Conservation (phyloP, 176 grass and related monocot species). For the Hyparrhenia diplandra region DNA sequence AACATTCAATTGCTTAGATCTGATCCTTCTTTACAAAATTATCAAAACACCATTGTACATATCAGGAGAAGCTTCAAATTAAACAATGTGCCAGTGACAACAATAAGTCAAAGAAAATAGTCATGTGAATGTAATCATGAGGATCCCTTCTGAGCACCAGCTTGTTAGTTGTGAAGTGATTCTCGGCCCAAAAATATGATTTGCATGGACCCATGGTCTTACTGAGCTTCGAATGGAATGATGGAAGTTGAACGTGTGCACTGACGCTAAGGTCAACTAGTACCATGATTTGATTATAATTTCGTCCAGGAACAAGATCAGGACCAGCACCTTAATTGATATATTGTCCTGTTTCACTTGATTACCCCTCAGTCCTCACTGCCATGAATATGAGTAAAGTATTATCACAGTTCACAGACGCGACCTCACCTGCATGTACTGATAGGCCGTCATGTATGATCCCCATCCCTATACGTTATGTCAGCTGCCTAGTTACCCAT, state of each 20-base stretch:
- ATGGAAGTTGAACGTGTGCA: background rate
- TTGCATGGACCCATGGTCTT: too few relatives aligned
- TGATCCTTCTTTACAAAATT: background rate
- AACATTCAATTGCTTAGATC: background rate
- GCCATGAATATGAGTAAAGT: background rate
- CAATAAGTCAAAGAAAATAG: background rate
- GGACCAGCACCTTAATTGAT: background rate
- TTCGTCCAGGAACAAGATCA: background rate
- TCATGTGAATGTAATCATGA: background rate
- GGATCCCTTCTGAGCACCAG: background rate
- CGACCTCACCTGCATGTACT: background rate
- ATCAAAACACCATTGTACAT: background rate
- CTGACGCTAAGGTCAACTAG: background rate
- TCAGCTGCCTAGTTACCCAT: background rate
- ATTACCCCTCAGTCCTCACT: background rate
- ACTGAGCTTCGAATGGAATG: too few relatives aligned
- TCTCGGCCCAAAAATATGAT: background rate
- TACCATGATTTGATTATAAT: constrained; percentile 12
- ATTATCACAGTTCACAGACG: background rate
- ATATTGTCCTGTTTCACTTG: background rate
- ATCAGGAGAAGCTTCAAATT: background rate
- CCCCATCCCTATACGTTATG: background rate
- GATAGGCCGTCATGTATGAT: background rate
- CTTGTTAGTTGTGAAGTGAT: background rate
- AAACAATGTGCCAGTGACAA: background rate